Conservation (phyloP, 306 rosid species). For the Datisca glomerata region DNA sequence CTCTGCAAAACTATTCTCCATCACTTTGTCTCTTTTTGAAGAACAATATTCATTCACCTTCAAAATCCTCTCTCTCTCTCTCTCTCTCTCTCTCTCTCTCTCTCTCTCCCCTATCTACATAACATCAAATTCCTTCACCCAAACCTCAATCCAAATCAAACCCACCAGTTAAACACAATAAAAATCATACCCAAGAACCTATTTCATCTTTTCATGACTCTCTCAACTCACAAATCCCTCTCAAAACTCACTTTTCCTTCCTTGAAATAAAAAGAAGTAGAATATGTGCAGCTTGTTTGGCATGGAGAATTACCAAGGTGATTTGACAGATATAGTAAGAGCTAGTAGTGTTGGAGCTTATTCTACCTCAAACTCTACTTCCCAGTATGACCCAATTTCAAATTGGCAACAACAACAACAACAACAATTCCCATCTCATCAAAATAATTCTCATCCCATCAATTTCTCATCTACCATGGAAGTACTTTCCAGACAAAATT, state of each 20-base stretch:
- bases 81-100: constrained; percentile 12
- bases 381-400: constrained; percentile 11
- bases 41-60: constrained; percentile 7
- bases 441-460: constrained; percentile 12
- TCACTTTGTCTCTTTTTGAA: constrained; percentile 21
- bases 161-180: neutral
- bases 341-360: constrained; percentile 24
- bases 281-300: constrained; percentile 24
- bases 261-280: too few relatives aligned
- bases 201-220: too few relatives aligned
- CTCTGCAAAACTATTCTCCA: constrained; percentile 16
- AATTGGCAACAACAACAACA: too few relatives aligned
- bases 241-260: neutral
- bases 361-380: constrained; percentile 1
- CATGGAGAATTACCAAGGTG: constrained; percentile 85
- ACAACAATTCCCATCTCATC: constrained; percentile 1
- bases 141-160: neutral
- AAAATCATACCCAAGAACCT: too few relatives aligned
- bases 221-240: neutral
- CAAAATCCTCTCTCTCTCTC: constrained; percentile 20
- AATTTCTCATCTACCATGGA: constrained; percentile 6
- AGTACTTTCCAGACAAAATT: constrained; percentile 7
- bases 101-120: neutral
- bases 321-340: constrained; percentile 62
- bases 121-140: neutral